Base-by-base conservation (phyloP, 2,329 filamentous ascomycete genomes). In the Microthyrium microscopicum region DNA sequence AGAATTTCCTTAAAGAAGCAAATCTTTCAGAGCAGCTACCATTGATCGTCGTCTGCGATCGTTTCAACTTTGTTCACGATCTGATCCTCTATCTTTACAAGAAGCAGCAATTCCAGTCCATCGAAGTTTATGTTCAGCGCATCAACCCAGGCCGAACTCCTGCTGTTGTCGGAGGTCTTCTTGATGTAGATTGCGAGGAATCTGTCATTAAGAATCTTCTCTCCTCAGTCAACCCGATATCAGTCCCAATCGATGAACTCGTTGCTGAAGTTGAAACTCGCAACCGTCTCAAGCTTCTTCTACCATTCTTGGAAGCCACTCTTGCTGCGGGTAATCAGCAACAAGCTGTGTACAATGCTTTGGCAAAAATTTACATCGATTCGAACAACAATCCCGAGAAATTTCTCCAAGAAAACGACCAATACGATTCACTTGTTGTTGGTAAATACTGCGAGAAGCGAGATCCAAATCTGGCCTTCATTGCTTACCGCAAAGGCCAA, bases 371-470 rank as follows among this genome's bases (percentile, higher is more conserved):
- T 46, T 98, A 98, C 61, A 98, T 98, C 38, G 89, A 98, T 58
- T 84, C 75, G 44, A 98, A 98, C 68, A 93, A 94, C 61, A 84
- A 94, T 53, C 89, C 89, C 0, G 89, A 98, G 66, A 81, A 82
- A 52, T 98, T 98, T 64, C 64, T 98, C 33, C 92, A 89, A 62
- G 83, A 94, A 60, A 98, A 98, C 51, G 83, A 94, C 49, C 73
- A 89, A 53, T 98, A 98, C 45, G 89, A 98, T 51, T 83, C 89
- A 3, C 64, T 95, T 26, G 72, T 67, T 17, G 82, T 98, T 35
- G 89, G 89, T 54, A 94, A 93, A 60, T 98, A 98, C 65, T 98
- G 87, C 54, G 87, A 94, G 65, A 95, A 95, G 70, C 79, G 89
- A 21, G 89, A 98, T 48, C 89, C 89, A 41, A 93, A 93, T 53